These are phyloP conservation scores for Pichia sp. DNA, from an alignment of 1,139 yeast genomes.

Conservation along the genomic window DNA sequence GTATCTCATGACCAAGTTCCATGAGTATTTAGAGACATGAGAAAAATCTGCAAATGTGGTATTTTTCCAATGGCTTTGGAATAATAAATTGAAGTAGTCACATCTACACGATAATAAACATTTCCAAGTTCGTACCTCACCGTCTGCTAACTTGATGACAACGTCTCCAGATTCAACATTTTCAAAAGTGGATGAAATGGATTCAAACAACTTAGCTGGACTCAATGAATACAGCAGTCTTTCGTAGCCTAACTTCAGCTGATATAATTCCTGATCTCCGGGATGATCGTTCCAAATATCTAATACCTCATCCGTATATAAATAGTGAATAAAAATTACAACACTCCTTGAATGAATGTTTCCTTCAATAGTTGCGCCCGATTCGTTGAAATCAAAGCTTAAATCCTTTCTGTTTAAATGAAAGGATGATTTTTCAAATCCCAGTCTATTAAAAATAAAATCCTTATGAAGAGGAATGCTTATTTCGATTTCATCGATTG, in stretches of 20 bases:
- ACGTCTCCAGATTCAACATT: constrained; percentile 13
- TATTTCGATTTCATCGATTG: constrained; percentile 3
- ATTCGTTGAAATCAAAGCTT: constrained; percentile 3
- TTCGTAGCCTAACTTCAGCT: constrained; percentile 9
- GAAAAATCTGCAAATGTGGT: constrained; percentile 27
- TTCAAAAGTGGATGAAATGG: background rate
- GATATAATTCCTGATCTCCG: constrained; percentile 8
- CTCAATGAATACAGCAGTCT: constrained; percentile 8
- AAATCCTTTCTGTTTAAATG: constrained; percentile 11
- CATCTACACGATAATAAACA: constrained; percentile 47
- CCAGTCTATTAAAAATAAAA: constrained; percentile 13
- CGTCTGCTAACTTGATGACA: constrained; percentile 33
- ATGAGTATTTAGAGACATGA: constrained; percentile 36
- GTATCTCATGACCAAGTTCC: constrained; percentile 44
- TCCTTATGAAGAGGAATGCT: constrained; percentile 17
- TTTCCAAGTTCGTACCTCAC: constrained; percentile 35
- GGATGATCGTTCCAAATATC: constrained; percentile 30
- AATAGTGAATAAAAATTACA: constrained; percentile 31
- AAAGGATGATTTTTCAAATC: background rate
- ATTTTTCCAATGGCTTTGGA: constrained; percentile 48
- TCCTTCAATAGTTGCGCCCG: constrained; percentile 13
- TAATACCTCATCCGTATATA: constrained; percentile 37
- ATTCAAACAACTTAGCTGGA: background rate
- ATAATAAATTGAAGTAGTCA: constrained; percentile 54
- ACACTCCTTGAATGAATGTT: constrained; percentile 23